Base-by-base conservation (phyloP, 2,329 filamentous ascomycete species). In the Epichloe glyceriae region DNA sequence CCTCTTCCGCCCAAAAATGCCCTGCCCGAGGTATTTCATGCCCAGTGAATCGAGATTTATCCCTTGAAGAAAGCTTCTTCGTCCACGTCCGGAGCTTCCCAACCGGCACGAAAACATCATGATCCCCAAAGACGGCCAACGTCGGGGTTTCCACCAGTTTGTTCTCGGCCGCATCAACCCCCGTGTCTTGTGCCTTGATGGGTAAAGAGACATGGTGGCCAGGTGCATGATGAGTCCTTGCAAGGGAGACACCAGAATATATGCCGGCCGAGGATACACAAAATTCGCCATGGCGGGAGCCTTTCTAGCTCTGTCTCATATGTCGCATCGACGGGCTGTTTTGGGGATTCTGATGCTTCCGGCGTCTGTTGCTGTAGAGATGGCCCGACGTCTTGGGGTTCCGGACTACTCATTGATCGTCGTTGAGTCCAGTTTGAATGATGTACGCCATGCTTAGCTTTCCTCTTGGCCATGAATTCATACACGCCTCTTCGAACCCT, bases 81-180 rank as follows among this genome's bases (percentile, higher is more conserved):
- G 72, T 71, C 90, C 90, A 95, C 1, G 72, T 67, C 11, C 77
- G 74, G 57, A 90, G 70, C 63, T 79, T 86, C 52, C 73, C 75
- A 3, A 71, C 71, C 1, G 82, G 77, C 1, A 86, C 82, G 56
- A 96, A 94, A 0, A 75, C 68, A 64, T 97, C 90, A 4, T 76
- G 72, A 47, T 83, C 79, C 1, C 90, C 91, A 60, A 83, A 95
- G 0, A 95, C 66, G 0, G 80, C 82, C 35, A 95, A 64, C 0
- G 84, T 84, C 1, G 74, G 73, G 58, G 82, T 74, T 2, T 67
- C 63, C 1, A 78, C 66, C 46, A 86, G 68, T 59, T 85, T 81
- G 48, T 68, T 66, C 51, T 82, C 77, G 1, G 72, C 70, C 1
- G 55, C 63, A 49, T 61, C 50, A 1, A 1, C 58, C 58, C 58